Conservation (phyloP, 257 asterid genomes). For the Eustoma russellianum region DNA sequence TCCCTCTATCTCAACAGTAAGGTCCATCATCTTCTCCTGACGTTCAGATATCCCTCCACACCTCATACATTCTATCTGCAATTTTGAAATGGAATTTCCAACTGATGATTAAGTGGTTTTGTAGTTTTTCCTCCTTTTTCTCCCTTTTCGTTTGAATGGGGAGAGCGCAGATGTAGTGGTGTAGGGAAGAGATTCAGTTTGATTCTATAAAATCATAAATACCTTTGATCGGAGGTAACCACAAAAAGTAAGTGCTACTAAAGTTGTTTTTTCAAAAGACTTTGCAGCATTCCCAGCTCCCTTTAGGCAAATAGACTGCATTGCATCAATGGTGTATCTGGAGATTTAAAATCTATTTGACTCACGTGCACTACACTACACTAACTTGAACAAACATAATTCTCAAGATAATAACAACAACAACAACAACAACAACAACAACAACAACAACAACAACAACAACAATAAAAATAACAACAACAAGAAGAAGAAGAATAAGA, state of each 20-base stretch:
- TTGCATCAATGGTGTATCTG: slow-evolving; percentile 65
- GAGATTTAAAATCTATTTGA: slow-evolving; percentile 4
- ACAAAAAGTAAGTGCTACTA: slow-evolving; percentile 74
- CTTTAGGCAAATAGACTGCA: slow-evolving; percentile 63
- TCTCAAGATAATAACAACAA: not conserved
- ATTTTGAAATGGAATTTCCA: slow-evolving; percentile 5
- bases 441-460: not conserved
- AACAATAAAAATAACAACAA: not conserved
- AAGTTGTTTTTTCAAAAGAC: slow-evolving; percentile 54
- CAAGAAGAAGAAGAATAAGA: no score
- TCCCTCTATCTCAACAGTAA: slow-evolving; percentile 68
- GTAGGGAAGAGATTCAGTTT: no score
- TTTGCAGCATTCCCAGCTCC: slow-evolving; percentile 40
- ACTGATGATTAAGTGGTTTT: not conserved
- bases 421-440: not conserved
- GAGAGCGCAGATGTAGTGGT: no score
- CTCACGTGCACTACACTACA: not conserved
- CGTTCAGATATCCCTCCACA: slow-evolving; percentile 51
- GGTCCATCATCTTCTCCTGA: slow-evolving; percentile 69
- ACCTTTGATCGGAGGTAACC: slow-evolving; percentile 89
- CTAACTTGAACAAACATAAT: not conserved
- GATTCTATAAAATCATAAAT: slow-evolving; percentile 7
- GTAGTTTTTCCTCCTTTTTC: no score
- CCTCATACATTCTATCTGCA: slow-evolving; percentile 62
- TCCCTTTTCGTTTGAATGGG: no score